These are phyloP conservation scores for Fusarium illudens DNA, from an alignment of 2,329 filamentous ascomycete genomes.

Conservation along the genomic window DNA sequence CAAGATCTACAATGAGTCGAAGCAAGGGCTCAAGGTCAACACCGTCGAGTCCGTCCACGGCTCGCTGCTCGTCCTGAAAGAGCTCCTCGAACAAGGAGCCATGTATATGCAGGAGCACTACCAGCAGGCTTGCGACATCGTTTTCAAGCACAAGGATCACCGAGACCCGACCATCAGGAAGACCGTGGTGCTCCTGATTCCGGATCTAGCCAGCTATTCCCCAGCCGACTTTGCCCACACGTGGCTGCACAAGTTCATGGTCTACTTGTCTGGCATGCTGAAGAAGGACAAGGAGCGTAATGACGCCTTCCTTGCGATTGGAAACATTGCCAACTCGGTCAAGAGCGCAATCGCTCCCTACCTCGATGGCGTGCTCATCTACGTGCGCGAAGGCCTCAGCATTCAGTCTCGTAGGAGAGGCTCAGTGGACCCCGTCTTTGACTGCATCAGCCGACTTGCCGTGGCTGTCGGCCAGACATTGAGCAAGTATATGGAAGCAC, in stretches of 20 bases:
- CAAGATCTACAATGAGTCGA: conserved; percentile 88
- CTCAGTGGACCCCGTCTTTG: conserved; percentile 83
- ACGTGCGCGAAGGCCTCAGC: conserved; percentile 90
- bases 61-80: conserved; percentile 91
- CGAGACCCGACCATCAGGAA: conserved; percentile 86
- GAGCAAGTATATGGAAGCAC: conserved; percentile 97
- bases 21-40: conserved; percentile 79
- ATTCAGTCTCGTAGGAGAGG: conserved; percentile 75
- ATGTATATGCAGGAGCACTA: conserved; percentile 99
- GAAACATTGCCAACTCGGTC: conserved; percentile 94
- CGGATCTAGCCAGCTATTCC: conserved; percentile 90
- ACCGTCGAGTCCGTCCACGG: conserved; percentile 91
- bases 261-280: conserved; percentile 90
- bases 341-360: conserved; percentile 95
- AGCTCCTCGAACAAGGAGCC: conserved; percentile 90
- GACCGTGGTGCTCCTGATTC: conserved; percentile 90
- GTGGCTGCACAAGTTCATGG: conserved; percentile 96
- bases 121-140: conserved; percentile 89
- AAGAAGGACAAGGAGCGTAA: conserved; percentile 96
- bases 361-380: conserved; percentile 90
- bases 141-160: conserved; percentile 92
- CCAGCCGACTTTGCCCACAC: conserved; percentile 87
- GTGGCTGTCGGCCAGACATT: conserved; percentile 95
- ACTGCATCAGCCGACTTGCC: conserved; percentile 96
- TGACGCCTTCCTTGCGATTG: conserved; percentile 93